Base-by-base conservation (phyloP, 208 protist species). In the Trypanosoma mega region DNA sequence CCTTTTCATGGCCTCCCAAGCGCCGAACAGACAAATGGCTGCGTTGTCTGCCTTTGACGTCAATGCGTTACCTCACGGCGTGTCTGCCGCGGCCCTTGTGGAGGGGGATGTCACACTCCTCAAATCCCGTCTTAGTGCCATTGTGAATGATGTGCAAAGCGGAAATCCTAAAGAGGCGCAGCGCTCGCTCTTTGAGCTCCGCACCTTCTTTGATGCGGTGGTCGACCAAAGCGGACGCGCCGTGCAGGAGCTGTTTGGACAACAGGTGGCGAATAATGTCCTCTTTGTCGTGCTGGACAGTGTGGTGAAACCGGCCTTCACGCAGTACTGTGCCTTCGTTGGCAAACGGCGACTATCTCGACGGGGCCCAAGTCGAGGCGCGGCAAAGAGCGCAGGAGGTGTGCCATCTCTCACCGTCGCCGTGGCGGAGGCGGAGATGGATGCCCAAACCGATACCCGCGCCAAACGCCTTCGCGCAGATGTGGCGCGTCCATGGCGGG, bases 221-320 rank as follows among this genome's bases (percentile, higher is more conserved):
- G 55, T 68, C 9, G 70, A 77, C 41, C 65, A 76, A 20, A 66
- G 79, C 59, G 81, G 85, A 33, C 71, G 62, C 2, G 62, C 68
- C 7, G 59, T 80, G 12, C 79, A 87, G 57, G 43, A 78, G 16
- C 46, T 91, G 9, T 72, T 92, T 21, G 85, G 85, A 18, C 80
- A 84, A 51, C 78, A 91, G 54, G 83, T 95, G 6, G 68, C 74
- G 44, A 74, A 74, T 23, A 95, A 95, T 41, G 58, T 87, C n/a
- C 20, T 95, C 16, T 34, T 85, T 41, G 58, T 89, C 29, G 70
- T 82, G 9, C 60, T 95, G 34, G 74, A 91, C 14, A 59, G 68
- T 23, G 66, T 89, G 21, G 78, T 95, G 46, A 79, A 78, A 41
- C 85, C 85, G 18, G 58, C 71, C 2, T 54, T 95, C 12, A 36